A percentile compares a stretch with the other conserved stretches of the same genome.
phyloP scores from a whole-genome alignment of 148 eudicot species.

The Cornus suecica region DNA sequence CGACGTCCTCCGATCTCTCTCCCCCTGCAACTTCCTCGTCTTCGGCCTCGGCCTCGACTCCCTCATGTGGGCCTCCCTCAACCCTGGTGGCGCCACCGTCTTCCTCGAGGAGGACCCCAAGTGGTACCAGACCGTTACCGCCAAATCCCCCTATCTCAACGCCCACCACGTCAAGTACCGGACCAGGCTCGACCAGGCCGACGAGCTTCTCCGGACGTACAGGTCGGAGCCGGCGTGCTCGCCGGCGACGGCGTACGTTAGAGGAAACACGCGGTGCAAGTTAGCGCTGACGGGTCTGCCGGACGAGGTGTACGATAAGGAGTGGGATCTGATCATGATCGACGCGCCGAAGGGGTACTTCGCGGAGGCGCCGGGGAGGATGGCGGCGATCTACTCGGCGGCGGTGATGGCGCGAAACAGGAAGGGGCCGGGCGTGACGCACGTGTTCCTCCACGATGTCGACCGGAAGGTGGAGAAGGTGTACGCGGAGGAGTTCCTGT shows the following conservation, averaged over 20 bases:
- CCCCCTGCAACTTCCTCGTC: conserved; percentile 49
- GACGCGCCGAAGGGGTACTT: conserved; percentile 52
- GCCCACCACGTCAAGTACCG: conserved; percentile 31
- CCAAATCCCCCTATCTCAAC: conserved; percentile 31
- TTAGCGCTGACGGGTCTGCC: conserved; percentile 39
- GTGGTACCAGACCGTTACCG: conserved; percentile 28
- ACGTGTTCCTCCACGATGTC: conserved; percentile 48
- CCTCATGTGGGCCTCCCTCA: conserved; percentile 58
- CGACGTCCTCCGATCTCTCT: conserved; percentile 25
- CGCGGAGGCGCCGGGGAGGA: conserved; percentile 48
- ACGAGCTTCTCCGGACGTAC: conserved; percentile 35
- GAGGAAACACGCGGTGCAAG: conserved; percentile 44
- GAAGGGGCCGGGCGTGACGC: conserved; percentile 42
- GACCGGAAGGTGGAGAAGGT: conserved; percentile 50
- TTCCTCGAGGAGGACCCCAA: conserved; percentile 49
- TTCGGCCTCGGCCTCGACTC: conserved; percentile 61
- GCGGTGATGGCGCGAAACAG: conserved; percentile 52
- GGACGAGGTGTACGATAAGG: conserved; percentile 42
- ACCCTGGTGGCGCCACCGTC: conserved; percentile 46
- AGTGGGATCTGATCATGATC: conserved; percentile 59
- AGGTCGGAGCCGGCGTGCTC: conserved; percentile 36
- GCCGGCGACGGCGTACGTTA: conserved; percentile 36
- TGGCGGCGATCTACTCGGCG: conserved; percentile 52
- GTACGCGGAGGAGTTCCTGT: conserved; percentile 47
- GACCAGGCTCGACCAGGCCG: conserved; percentile 46